These are phyloP conservation scores for Knufia fluminis DNA, from an alignment of 2,329 filamentous ascomycete genomes.

Conservation along the genomic window DNA sequence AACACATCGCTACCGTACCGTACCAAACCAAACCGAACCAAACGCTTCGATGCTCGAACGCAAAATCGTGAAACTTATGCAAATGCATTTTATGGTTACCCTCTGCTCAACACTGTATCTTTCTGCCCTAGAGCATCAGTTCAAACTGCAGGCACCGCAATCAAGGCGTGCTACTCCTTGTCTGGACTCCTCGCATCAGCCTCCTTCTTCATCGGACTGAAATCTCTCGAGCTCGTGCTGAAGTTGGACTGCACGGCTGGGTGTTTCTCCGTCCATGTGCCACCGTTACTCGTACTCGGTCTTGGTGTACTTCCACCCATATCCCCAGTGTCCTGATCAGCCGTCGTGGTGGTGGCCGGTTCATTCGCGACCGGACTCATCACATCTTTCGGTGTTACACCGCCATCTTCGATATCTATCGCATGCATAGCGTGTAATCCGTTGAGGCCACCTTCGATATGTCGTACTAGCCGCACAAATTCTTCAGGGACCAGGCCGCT, in stretches of 20 bases:
- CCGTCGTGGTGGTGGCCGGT: slow-evolving; percentile 15
- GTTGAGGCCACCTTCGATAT: slow-evolving; percentile 84
- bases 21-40: too few relatives aligned
- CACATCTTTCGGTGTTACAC: slow-evolving; percentile 40
- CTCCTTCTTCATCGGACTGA: slow-evolving; percentile 22
- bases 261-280: slow-evolving; percentile 25
- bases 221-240: slow-evolving; percentile 43
- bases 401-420: slow-evolving; percentile 36
- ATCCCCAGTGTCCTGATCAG: slow-evolving; percentile 16
- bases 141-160: too few relatives aligned
- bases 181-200: neutral
- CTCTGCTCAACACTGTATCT: too few relatives aligned
- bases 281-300: slow-evolving; percentile 16
- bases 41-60: too few relatives aligned
- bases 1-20: too few relatives aligned
- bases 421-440: slow-evolving; percentile 60
- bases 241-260: slow-evolving; percentile 43
- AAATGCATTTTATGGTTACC: too few relatives aligned
- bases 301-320: slow-evolving; percentile 11
- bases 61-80: too few relatives aligned
- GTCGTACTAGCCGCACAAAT: slow-evolving; percentile 82
- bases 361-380: slow-evolving; percentile 50
- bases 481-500: slow-evolving; percentile 93
- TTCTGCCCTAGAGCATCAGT: too few relatives aligned
- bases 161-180: neutral